Conservation (phyloP, 306 rosid genomes). For the Glycine latifolia region DNA sequence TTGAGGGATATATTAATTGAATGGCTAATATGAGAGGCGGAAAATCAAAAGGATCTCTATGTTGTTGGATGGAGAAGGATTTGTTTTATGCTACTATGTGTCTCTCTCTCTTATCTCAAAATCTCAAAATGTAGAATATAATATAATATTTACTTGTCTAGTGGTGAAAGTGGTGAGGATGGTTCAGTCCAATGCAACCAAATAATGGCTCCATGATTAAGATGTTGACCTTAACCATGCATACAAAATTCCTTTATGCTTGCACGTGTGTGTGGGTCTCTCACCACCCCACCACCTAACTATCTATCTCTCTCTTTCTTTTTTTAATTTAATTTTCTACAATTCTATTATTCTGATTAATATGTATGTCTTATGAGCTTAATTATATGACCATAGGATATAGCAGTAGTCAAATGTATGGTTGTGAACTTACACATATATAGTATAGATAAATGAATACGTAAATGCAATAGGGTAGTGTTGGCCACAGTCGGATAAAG, state of each 20-base stretch:
- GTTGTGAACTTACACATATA: slow-evolving; percentile 4
- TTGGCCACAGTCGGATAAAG: slow-evolving; percentile 32
- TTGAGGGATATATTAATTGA: slow-evolving; percentile 32
- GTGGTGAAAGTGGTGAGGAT: slow-evolving; percentile 56
- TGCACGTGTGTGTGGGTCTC: slow-evolving; percentile 86
- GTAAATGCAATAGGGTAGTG: not conserved
- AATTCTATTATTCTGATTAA: not conserved
- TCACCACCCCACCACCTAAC: slow-evolving; percentile 45
- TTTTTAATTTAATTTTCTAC: not conserved
- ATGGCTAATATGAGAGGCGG: slow-evolving; percentile 54
- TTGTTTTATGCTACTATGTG: slow-evolving; percentile 63
- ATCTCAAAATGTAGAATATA: slow-evolving; percentile 36
- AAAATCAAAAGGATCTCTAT: slow-evolving; percentile 44
- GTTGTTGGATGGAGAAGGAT: slow-evolving; percentile 57
- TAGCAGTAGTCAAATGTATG: slow-evolving; percentile 28
- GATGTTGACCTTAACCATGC: slow-evolving; percentile 75
- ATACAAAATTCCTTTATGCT: slow-evolving; percentile 72
- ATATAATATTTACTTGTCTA: slow-evolving; percentile 29
- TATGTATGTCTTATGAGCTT: too few species aligned
- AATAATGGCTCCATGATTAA: slow-evolving; percentile 75
- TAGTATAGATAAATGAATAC: not conserved
- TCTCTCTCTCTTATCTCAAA: slow-evolving; percentile 52
- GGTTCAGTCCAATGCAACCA: slow-evolving; percentile 58
- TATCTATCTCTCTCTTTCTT: not conserved
- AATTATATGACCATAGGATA: not conserved